Evolutionary conservation across 805 yeast genomes (phyloP), one percentile per base, ranked within the genome.

Genomic region (Zygosaccharomyces bailii): DNA sequence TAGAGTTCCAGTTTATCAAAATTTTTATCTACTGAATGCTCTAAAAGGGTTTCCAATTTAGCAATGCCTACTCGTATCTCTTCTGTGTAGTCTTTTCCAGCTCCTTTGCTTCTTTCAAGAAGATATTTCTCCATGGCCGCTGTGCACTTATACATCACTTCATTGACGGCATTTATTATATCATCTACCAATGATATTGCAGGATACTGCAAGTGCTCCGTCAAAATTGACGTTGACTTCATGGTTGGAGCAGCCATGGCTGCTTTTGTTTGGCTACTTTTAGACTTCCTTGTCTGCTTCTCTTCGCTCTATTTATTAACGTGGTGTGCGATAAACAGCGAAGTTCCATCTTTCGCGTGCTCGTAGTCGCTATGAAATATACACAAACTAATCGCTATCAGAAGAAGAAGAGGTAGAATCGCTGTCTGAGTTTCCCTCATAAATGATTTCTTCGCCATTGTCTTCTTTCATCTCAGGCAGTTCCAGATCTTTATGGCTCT

Each of bases 1-100:
- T 90, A 90, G 25, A 88, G 67, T 65, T 90, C 97, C 55, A 86
- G 80, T 60, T 83, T 83, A 62, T 90, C 97, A 61, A 87, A 89
- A 59, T 86, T 86, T 53, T 74, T 74, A 65, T 89, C 96, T 8
- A 89, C 84, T 0, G 82, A 74, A 48, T 79, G 76, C 57, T 86
- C 96, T 44, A 90, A 57, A 18, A 86, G 62, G 0, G 89, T 79
- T 55, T 89, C 96, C 33, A 89, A 66, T 57, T 83, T 80, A 0
- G 88, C 93, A 0, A 91, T 81, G 0, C 96, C 96, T n/a, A 75
- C 56, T 49, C 76, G 78, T 2, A 88, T 79, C 49, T 85, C 95
- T 17, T 69, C 71, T n/a, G 61, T 48, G 21, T 63, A 63, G 38
- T 61, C 63, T 2, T 35, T 43, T 0, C 55, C 59, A 14, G 45